A percentile compares a stretch with the other conserved stretches of the same genome.
Conservation (phyloP, 768 basidiomycete genomes). For the Candolleomyces aberdarensis region DNA sequence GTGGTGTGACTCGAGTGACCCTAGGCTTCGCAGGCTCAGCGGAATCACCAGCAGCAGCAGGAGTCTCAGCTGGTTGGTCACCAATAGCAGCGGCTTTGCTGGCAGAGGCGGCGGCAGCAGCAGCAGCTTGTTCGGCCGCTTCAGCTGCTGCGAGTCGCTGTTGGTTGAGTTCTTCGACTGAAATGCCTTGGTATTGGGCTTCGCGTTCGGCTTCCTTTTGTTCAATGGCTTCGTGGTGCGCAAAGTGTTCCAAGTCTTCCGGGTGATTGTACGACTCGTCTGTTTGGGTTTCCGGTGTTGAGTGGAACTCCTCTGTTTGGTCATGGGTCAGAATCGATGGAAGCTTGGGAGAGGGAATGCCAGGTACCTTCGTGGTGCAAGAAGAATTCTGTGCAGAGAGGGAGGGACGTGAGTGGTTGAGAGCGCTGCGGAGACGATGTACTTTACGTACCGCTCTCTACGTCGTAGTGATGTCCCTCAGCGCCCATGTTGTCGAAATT, state of each 20-base stretch:
- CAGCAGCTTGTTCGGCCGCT: slow-evolving; percentile 16
- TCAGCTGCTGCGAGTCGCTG: slow-evolving; percentile 41
- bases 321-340: neutral
- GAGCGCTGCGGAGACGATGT: neutral
- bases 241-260: slow-evolving; percentile 91
- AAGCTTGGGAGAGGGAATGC: neutral
- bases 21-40: slow-evolving; percentile 38
- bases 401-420: neutral
- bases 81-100: slow-evolving; percentile 9
- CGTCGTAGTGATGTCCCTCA: slow-evolving; percentile 91
- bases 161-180: slow-evolving; percentile 64
- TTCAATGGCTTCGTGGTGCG: slow-evolving; percentile 85
- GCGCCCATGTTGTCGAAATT: slow-evolving; percentile 83
- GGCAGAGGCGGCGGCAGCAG: slow-evolving; percentile 9
- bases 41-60: neutral
- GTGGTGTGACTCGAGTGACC: slow-evolving; percentile 55
- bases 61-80: neutral
- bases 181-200: slow-evolving; percentile 79
- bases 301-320: slow-evolving; percentile 79
- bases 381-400: slow-evolving; percentile 68
- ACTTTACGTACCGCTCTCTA: slow-evolving; percentile 73
- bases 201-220: slow-evolving; percentile 79
- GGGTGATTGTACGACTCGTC: slow-evolving; percentile 93
- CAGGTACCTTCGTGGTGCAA: slow-evolving; percentile 90
- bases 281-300: slow-evolving; percentile 95